A percentile compares a stretch with the other conserved stretches of the same genome.
phyloP scores from a whole-genome alignment of 1,284 basidiomycete genomes.

The Cryptococcus sp. region DNA sequence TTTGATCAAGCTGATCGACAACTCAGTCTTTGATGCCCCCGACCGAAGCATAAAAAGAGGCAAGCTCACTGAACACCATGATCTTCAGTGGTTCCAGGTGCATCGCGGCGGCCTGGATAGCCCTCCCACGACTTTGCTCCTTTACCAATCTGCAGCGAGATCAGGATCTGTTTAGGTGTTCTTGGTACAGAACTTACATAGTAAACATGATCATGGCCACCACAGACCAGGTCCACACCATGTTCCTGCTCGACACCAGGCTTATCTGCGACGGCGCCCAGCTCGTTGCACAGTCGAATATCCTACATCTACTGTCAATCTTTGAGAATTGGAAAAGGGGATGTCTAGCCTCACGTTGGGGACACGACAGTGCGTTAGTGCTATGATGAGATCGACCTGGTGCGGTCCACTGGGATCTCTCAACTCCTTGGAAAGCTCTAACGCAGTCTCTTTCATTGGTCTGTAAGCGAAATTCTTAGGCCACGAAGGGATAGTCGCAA shows the following conservation, averaged over 20 bases:
- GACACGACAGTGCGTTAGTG: conserved; percentile 75
- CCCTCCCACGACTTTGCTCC: conserved; percentile 73
- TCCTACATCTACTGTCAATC: conserved; percentile 57
- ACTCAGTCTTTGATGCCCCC: background rate
- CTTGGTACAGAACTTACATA: conserved; percentile 23
- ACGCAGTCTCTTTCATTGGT: conserved; percentile 66
- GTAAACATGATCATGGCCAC: conserved; percentile 89
- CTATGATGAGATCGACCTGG: conserved; percentile 75
- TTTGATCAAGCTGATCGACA: conserved; percentile 61
- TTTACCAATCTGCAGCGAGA: conserved; percentile 63
- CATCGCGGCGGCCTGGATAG: conserved; percentile 61
- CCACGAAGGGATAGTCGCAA: conserved; percentile 79
- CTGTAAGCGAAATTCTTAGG: conserved; percentile 69
- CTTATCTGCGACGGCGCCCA: conserved; percentile 62
- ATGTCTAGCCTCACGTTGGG: conserved; percentile 59
- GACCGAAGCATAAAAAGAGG: too few relatives aligned
- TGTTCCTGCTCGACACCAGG: conserved; percentile 58
- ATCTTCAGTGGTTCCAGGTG: conserved; percentile 74
- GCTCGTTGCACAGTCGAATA: conserved; percentile 64
- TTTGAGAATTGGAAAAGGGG: background rate
- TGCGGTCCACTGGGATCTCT: conserved; percentile 70
- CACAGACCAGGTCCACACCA: conserved; percentile 81
- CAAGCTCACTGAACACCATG: conserved; percentile 62
- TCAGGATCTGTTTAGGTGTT: background rate
- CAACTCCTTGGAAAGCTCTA: conserved; percentile 67